phyloP scores from a whole-genome alignment of 2,329 filamentous ascomycete species.

The Pseudocercospora musae region DNA sequence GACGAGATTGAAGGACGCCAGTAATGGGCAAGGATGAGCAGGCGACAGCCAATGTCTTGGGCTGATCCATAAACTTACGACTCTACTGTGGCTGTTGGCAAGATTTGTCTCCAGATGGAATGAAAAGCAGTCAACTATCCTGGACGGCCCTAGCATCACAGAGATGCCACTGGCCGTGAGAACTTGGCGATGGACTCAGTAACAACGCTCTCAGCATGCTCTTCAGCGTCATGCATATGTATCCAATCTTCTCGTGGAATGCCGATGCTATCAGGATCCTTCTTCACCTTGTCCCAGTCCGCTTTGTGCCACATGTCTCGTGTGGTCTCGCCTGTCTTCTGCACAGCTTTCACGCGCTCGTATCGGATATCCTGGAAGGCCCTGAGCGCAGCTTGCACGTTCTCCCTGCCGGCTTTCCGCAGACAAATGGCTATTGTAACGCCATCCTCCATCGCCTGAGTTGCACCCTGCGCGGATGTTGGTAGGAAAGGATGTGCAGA shows the following conservation, averaged over 20 bases:
- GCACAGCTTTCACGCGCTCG: neutral
- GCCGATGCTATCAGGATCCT: constrained; percentile 45
- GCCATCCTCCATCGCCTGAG: constrained; percentile 64
- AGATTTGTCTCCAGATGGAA: neutral
- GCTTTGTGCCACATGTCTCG: constrained; percentile 50
- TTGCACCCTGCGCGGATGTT: constrained; percentile 61
- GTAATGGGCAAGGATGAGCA: neutral
- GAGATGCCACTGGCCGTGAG: neutral
- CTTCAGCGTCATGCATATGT: constrained; percentile 49
- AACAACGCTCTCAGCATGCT: constrained; percentile 33
- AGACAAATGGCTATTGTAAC: constrained; percentile 49
- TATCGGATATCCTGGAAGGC: neutral
- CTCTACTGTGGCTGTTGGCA: neutral
- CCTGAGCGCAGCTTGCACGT: neutral
- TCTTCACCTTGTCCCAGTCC: constrained; percentile 46
- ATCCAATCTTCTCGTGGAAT: constrained; percentile 49
- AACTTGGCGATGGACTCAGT: neutral
- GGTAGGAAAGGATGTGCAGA: constrained; percentile 65
- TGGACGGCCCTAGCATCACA: neutral
- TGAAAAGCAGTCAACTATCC: neutral
- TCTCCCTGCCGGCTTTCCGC: neutral
- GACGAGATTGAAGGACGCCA: neutral
- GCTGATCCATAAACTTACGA: neutral
- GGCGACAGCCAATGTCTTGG: neutral
- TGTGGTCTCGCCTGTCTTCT: constrained; percentile 9